Evolutionary conservation across 2,329 filamentous ascomycete species (phyloP).

Genomic region (Penicillium corylophilum): DNA sequence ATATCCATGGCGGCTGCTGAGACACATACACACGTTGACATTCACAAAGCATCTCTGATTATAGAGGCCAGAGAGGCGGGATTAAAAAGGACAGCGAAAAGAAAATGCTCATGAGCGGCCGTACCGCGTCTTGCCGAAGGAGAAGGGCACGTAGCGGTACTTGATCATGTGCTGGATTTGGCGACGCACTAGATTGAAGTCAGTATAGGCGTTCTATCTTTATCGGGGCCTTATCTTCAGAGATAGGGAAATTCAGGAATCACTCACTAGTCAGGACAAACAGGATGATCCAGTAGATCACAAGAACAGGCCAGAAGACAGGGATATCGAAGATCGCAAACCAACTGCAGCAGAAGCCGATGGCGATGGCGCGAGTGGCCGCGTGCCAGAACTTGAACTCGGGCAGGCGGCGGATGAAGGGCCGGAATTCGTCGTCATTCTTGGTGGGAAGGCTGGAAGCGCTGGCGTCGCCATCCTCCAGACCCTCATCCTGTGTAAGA

Average conservation of each 20-base stretch:
- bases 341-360: conserved; percentile 87
- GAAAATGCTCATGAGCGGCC: conserved; percentile 35
- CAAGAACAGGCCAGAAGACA: conserved; percentile 97
- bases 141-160: conserved; percentile 96
- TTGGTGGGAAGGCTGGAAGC: conserved; percentile 76
- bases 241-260: background rate
- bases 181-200: conserved; percentile 71
- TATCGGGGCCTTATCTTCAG: background rate
- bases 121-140: conserved; percentile 84
- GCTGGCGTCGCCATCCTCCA: conserved; percentile 82
- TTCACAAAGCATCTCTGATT: conserved; percentile 8
- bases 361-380: conserved; percentile 79
- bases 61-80: conserved; percentile 7
- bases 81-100: conserved; percentile 1
- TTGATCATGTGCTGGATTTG: conserved; percentile 99
- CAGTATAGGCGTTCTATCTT: background rate
- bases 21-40: conserved; percentile 15
- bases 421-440: conserved; percentile 94
- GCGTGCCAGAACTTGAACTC: conserved; percentile 99
- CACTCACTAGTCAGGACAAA: conserved; percentile 90
- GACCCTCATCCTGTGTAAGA: conserved; percentile 89
- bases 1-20: conserved; percentile 12
- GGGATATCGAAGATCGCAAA: conserved; percentile 93
- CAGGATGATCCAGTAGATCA: conserved; percentile 98
- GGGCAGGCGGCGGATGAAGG: conserved; percentile 91